phyloP scores from a whole-genome alignment of 1,284 basidiomycete species.

The Blastosporella zonata region DNA sequence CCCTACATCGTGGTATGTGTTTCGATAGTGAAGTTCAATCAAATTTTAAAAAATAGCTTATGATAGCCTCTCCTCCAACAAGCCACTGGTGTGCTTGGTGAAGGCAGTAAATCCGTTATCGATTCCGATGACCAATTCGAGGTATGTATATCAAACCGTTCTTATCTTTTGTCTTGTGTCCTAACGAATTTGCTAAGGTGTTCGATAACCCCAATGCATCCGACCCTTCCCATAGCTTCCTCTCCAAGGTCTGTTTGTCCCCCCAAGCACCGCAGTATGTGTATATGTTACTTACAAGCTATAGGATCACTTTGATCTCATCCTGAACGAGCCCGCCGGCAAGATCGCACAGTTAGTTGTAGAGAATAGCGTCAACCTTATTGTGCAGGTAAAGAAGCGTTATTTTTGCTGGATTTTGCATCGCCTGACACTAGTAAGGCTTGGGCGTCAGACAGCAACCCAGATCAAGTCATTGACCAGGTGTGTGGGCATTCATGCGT shows the following conservation, averaged over 20 bases:
- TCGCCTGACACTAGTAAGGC: conserved; percentile 32
- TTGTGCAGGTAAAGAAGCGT: conserved; percentile 51
- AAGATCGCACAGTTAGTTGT: conserved; percentile 71
- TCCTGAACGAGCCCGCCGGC: conserved; percentile 70
- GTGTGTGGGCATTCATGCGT: conserved; percentile 26
- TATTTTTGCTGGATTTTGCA: neutral
- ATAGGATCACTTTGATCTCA: conserved; percentile 62
- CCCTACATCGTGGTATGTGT: conserved; percentile 53
- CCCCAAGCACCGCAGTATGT: neutral
- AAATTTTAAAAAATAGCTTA: neutral
- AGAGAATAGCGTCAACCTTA: conserved; percentile 54
- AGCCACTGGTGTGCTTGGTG: conserved; percentile 55
- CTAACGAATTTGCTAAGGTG: conserved; percentile 38
- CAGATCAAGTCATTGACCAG: conserved; percentile 47
- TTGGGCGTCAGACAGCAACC: conserved; percentile 50
- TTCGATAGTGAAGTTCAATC: neutral
- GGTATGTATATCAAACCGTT: conserved; percentile 35
- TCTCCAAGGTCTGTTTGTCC: conserved; percentile 47
- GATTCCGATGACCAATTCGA: conserved; percentile 69
- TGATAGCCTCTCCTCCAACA: conserved; percentile 55
- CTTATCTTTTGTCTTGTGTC: neutral
- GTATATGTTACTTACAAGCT: conserved; percentile 7
- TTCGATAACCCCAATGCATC: conserved; percentile 70
- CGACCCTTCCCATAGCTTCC: conserved; percentile 70
- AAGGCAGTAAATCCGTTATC: conserved; percentile 69